Evolutionary conservation across 352 stramenopile genomes (phyloP), one percentile per base, ranked within the genome.

Genomic region (Phytophthora macrochlamydospora): DNA sequence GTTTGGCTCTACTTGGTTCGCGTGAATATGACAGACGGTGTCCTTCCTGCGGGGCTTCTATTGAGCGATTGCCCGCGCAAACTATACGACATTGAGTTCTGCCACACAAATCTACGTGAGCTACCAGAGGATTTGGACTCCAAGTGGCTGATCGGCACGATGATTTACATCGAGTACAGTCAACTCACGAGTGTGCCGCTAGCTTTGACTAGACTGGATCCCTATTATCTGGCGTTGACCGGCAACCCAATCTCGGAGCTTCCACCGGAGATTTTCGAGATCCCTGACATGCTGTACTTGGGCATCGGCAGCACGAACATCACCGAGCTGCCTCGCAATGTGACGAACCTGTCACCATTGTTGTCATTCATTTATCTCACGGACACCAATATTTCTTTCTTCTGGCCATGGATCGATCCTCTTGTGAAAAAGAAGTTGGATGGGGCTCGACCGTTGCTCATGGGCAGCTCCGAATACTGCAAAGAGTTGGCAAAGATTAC

Each of bases 51-150:
- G 65, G 65, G 44, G 0, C 65, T 56, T 18, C 53, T 51, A n/a
- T 18, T 65, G 37, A 69, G 59, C 12, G 40, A 46, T 46, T 28
- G 8, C 14, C 40, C 40, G 5, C 14, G 6, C 9, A 46, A 46
- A 28, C 40, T 46, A 13, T 46, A 46, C 35, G n/a, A 86, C 35
- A 45, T 87, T 37, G 68, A 84, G 44, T 69, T 87, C 37, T 68
- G 51, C 3, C 59, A 71, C 13, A 76, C 73, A 8, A 87, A 84
- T 46, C 56, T 81, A 2, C 55, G 56, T 0, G 42, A 50, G 14
- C 29, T 87, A 8, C 71, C 80, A 0, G 62, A 71, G 11, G 55
- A 79, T 54, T 49, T 87, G 1, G 56, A 79, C 49, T 30, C 55
- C n/a, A 73, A 66, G n/a, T 89, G 73, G 76, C 67, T 71, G 4